Conservation (phyloP, 1,284 basidiomycete species). For the Ceratobasidium papillatum region DNA sequence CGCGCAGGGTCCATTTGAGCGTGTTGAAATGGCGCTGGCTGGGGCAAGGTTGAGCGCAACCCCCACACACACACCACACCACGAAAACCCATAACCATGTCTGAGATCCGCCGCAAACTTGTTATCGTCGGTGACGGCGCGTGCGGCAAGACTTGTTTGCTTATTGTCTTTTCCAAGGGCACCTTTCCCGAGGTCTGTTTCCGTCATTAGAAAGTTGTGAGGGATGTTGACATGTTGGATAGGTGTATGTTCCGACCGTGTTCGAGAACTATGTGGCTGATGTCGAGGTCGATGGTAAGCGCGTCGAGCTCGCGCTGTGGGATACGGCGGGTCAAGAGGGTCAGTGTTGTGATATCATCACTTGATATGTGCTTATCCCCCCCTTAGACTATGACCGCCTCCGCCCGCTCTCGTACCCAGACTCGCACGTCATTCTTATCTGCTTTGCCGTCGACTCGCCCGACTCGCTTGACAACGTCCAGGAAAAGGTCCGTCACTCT, state of each 20-base stretch:
- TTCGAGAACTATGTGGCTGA: conserved; percentile 93
- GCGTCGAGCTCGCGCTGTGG: conserved; percentile 93
- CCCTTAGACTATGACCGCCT: conserved; percentile 81
- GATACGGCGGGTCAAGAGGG: conserved; percentile 94
- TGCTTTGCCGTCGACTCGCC: conserved; percentile 94
- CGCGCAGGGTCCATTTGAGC: conserved; percentile 28
- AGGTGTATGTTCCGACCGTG: conserved; percentile 94
- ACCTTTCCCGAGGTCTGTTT: conserved; percentile 87
- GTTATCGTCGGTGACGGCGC: conserved; percentile 85
- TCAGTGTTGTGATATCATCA: conserved; percentile 45
- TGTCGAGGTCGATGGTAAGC: conserved; percentile 90
- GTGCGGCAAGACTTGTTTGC: conserved; percentile 86
- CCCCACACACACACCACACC: conserved; percentile 35
- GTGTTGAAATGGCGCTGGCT: conserved; percentile 39
- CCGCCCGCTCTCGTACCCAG: conserved; percentile 89
- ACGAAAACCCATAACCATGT: conserved; percentile 53
- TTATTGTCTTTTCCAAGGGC: conserved; percentile 89
- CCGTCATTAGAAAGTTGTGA: not conserved
- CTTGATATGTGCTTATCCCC: conserved; percentile 26
- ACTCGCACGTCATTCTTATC: conserved; percentile 93
- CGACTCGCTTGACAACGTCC: conserved; percentile 92
- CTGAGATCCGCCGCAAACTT: conserved; percentile 77
- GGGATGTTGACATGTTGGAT: conserved; percentile 16
- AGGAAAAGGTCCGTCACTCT: conserved; percentile 80
- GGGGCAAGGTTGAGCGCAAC: conserved; percentile 20